Conservation (phyloP, 306 rosid species). For the Parietaria judaica region DNA sequence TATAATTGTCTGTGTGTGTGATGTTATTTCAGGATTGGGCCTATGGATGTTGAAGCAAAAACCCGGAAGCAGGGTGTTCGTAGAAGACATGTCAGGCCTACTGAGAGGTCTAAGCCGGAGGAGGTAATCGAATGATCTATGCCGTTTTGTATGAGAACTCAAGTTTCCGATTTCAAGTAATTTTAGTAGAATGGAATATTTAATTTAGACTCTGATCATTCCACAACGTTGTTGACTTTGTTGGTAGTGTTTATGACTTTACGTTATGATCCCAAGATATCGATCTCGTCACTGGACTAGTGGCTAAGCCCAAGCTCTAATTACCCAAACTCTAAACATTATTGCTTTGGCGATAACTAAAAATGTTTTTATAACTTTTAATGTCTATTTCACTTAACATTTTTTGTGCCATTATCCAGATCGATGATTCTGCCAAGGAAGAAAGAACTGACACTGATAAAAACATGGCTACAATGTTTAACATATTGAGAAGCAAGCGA, state of each 20-base stretch:
- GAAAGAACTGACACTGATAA: conserved; percentile 66
- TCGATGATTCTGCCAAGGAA: conserved; percentile 28
- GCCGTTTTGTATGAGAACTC: no score
- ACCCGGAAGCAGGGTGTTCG: conserved; percentile 32
- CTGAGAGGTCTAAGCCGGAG: conserved; percentile 48
- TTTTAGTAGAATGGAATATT: no score
- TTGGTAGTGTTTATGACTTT: no score
- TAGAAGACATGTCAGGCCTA: conserved; percentile 29
- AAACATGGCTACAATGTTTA: conserved; percentile 69
- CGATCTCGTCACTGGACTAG: no score
- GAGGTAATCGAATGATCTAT: conserved; percentile 35
- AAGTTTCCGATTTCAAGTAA: no score
- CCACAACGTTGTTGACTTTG: no score
- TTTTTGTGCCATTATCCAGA: conserved; percentile 31
- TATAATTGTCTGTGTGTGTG: conserved; percentile 1
- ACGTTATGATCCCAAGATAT: no score
- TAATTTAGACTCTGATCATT: no score
- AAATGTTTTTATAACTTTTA: neutral
- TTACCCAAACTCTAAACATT: no score
- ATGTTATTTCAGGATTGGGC: conserved; percentile 55
- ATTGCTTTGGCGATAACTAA: neutral
- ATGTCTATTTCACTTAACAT: neutral
- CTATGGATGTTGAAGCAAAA: conserved; percentile 67
- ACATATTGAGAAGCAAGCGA: conserved; percentile 42
- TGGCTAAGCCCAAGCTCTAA: no score